A percentile compares a stretch with the other conserved stretches of the same genome.
Evolutionary conservation across 768 basidiomycete genomes (phyloP).

Genomic region (Amanita pseudoporphyria): DNA sequence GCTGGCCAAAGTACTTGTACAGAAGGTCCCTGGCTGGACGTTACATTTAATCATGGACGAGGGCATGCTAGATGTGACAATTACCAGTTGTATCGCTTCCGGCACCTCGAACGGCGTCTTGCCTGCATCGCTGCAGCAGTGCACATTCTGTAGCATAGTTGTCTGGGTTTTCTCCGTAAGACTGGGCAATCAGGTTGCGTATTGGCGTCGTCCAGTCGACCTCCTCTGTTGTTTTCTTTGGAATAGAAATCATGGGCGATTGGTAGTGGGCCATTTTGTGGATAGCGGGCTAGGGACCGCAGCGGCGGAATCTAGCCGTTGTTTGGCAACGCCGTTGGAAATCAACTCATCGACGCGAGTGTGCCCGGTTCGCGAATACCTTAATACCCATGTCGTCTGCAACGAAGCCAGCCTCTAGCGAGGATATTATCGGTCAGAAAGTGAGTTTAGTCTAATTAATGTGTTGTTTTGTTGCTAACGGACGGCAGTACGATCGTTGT

Average conservation of each 20-base stretch:
- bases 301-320: not conserved
- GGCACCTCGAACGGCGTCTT: slow-evolving; percentile 93
- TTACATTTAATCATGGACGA: slow-evolving; percentile 3
- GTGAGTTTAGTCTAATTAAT: slow-evolving; percentile 26
- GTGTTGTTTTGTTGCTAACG: slow-evolving; percentile 11
- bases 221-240: slow-evolving; percentile 91
- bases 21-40: slow-evolving; percentile 75
- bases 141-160: slow-evolving; percentile 80
- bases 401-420: slow-evolving; percentile 68
- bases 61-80: slow-evolving; percentile 12
- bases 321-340: slow-evolving; percentile 8
- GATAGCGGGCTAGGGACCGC: not conserved
- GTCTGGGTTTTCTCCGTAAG: slow-evolving; percentile 90
- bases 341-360: slow-evolving; percentile 16
- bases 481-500: slow-evolving; percentile 72
- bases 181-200: slow-evolving; percentile 75
- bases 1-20: slow-evolving; percentile 99
- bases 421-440: slow-evolving; percentile 87
- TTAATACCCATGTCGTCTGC: slow-evolving; percentile 35
- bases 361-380: slow-evolving; percentile 19
- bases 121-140: slow-evolving; percentile 80
- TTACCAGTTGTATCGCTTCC: slow-evolving; percentile 92
- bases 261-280: slow-evolving; percentile 51
- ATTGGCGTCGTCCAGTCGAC: slow-evolving; percentile 95
- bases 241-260: slow-evolving; percentile 86